Evolutionary conservation across 805 yeast genomes (phyloP).

Genomic region (Ogataea methanolica): DNA sequence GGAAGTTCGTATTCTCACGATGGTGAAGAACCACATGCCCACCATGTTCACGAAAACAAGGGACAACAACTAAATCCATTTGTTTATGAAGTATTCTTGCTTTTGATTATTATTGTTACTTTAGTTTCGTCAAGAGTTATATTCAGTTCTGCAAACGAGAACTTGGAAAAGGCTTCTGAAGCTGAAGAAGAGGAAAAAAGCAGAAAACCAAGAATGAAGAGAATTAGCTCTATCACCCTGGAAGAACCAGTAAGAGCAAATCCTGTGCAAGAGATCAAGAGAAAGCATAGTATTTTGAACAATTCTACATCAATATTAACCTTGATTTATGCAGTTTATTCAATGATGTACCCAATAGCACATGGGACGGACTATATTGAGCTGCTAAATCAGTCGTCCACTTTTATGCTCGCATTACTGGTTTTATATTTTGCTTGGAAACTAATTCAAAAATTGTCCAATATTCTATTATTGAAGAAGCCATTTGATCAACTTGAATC

Average conservation of each 20-base stretch:
- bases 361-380: conserved; percentile 18
- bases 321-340: conserved; percentile 26
- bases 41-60: conserved; percentile 24
- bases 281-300: conserved; percentile 17
- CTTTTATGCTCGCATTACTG: conserved; percentile 20
- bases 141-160: conserved; percentile 4
- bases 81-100: conserved; percentile 27
- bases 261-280: conserved; percentile 5
- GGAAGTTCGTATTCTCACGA: conserved; percentile 14
- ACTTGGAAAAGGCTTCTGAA: conserved; percentile 1
- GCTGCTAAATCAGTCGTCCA: conserved; percentile 20
- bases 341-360: conserved; percentile 27
- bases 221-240: conserved; percentile 25
- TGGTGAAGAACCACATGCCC: conserved; percentile 24
- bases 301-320: conserved; percentile 45
- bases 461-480: conserved; percentile 47
- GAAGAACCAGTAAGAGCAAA: conserved; percentile 19
- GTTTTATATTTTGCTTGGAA: conserved; percentile 25
- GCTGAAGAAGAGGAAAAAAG: conserved; percentile 1
- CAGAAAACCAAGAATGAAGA: conserved; percentile 13
- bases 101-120: conserved; percentile 25
- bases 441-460: conserved; percentile 47
- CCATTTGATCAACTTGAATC: conserved; percentile 39
- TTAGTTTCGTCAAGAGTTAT: conserved; percentile 29
- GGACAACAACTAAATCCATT: conserved; percentile 18